Evolutionary conservation across 2,329 filamentous ascomycete genomes (phyloP).

Genomic region (Geoglossum cookeanum): DNA sequence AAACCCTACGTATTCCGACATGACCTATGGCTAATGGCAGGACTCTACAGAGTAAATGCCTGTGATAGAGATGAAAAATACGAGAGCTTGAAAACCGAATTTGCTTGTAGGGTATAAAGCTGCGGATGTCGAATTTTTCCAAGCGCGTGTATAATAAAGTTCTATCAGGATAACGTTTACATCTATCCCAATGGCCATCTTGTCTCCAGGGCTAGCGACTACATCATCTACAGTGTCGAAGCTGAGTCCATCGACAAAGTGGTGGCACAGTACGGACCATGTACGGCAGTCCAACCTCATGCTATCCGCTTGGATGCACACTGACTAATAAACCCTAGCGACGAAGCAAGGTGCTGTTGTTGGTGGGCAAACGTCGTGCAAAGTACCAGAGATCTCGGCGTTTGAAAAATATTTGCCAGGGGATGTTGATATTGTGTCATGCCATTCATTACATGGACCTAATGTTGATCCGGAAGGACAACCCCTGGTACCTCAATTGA

Average conservation of each 20-base stretch:
- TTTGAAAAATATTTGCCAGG: constrained; percentile 75
- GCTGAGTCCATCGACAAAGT: constrained; percentile 76
- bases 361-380: constrained; percentile 94
- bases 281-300: constrained; percentile 35
- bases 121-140: constrained; percentile 10
- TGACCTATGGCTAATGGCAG: not conserved
- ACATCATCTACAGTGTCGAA: constrained; percentile 97
- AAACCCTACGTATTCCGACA: not conserved
- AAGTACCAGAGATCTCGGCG: constrained; percentile 84
- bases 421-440: constrained; percentile 87
- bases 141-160: constrained; percentile 22
- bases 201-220: constrained; percentile 91
- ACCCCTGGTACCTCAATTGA: constrained; percentile 44
- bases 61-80: constrained; percentile 87
- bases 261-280: constrained; percentile 77
- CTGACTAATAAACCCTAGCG: constrained; percentile 31
- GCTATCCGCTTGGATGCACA: not conserved
- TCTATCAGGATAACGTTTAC: constrained; percentile 53
- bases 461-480: constrained; percentile 76
- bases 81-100: constrained; percentile 62
- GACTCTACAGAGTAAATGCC: constrained; percentile 56
- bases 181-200: constrained; percentile 89
- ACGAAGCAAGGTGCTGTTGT: constrained; percentile 92
- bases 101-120: constrained; percentile 61
- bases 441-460: constrained; percentile 90